A percentile compares a stretch with the other conserved stretches of the same genome.
Conservation (phyloP, 352 stramenopile species). For the Thalassiosira livingstoniorum region DNA sequence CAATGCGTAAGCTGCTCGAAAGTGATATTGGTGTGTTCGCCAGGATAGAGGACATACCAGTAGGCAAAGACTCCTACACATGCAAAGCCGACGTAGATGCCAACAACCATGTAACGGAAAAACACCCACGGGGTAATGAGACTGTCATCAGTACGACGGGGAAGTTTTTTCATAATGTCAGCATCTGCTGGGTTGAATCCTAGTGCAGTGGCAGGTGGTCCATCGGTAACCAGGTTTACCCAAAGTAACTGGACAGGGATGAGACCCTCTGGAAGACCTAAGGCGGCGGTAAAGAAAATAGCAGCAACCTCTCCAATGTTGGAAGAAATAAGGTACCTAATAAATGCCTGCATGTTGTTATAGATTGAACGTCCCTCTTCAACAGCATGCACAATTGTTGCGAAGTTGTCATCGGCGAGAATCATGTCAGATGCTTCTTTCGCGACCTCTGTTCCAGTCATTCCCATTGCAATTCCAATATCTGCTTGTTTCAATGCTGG, state of each 20-base stretch:
- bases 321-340: conserved; percentile 93
- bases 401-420: conserved; percentile 95
- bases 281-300: conserved; percentile 94
- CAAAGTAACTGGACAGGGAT: conserved; percentile 94
- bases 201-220: conserved; percentile 92
- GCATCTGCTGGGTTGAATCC: conserved; percentile 94
- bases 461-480: conserved; percentile 96
- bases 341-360: conserved; percentile 92
- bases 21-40: conserved; percentile 91
- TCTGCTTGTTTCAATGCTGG: conserved; percentile 96
- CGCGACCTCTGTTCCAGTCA: conserved; percentile 91
- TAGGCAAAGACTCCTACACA: conserved; percentile 93
- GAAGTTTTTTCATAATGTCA: conserved; percentile 95
- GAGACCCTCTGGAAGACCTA: conserved; percentile 91
- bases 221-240: conserved; percentile 95
- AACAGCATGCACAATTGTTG: conserved; percentile 90
- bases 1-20: conserved; percentile 91
- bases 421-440: conserved; percentile 96
- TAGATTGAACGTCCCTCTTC: conserved; percentile 85
- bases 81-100: conserved; percentile 90
- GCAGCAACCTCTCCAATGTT: conserved; percentile 95
- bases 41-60: conserved; percentile 90
- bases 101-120: conserved; percentile 95
- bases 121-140: conserved; percentile 94
- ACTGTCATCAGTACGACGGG: conserved; percentile 91